Evolutionary conservation across 164 flowering plant species (phyloP).

Genomic region (Echeveria elegans): DNA sequence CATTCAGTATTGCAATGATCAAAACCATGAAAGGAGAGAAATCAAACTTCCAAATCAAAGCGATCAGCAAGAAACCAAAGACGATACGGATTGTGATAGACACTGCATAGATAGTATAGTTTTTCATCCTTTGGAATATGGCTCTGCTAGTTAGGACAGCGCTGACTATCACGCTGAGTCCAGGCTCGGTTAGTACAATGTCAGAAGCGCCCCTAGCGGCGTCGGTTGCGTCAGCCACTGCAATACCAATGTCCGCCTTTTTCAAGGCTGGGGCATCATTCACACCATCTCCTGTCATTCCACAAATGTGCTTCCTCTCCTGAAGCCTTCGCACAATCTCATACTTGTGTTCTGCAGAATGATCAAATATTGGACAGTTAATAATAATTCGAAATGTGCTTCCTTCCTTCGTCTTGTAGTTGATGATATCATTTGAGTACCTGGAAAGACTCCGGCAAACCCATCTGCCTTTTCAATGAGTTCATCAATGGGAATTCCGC

Average conservation of each 20-base stretch:
- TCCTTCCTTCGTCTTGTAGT: neutral
- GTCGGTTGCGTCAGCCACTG: neutral
- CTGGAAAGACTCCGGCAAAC: slow-evolving; percentile 1
- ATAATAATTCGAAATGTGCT: slow-evolving; percentile 16
- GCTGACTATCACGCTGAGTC: slow-evolving; percentile 75
- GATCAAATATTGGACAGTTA: neutral
- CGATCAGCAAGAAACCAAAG: slow-evolving; percentile 38
- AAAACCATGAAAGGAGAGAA: slow-evolving; percentile 13
- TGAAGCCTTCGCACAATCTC: slow-evolving; percentile 73
- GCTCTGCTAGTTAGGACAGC: slow-evolving; percentile 51
- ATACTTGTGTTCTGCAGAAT: slow-evolving; percentile 27
- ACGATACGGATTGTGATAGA: slow-evolving; percentile 90
- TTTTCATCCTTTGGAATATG: neutral
- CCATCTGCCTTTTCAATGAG: slow-evolving; percentile 92
- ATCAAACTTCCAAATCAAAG: neutral
- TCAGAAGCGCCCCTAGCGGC: slow-evolving; percentile 2
- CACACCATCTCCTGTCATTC: slow-evolving; percentile 3
- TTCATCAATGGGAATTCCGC: slow-evolving; percentile 61
- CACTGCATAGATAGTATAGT: slow-evolving; percentile 90
- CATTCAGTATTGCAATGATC: slow-evolving; percentile 76
- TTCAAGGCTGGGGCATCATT: slow-evolving; percentile 3
- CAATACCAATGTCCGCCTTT: slow-evolving; percentile 2
- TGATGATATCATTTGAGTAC: neutral
- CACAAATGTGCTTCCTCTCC: slow-evolving; percentile 40
- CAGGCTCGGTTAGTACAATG: slow-evolving; percentile 14